Conservation (phyloP, 208 protist genomes). For the Blastocrithidia nonstop region DNA sequence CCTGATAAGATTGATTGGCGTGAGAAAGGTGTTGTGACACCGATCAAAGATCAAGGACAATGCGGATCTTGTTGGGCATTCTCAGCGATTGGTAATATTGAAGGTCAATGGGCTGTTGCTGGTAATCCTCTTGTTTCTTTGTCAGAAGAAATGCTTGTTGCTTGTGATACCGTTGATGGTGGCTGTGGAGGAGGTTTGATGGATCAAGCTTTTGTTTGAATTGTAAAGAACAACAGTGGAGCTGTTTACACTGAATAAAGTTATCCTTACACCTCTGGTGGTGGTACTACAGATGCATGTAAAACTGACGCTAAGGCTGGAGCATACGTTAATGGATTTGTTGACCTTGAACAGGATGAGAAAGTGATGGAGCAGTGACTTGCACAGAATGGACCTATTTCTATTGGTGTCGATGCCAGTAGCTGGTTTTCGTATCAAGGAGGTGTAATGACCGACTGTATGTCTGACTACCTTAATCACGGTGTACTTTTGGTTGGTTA, state of each 20-base stretch:
- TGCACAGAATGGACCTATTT: slow-evolving; percentile 60
- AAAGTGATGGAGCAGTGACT: slow-evolving; percentile 52
- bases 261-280: slow-evolving; percentile 79
- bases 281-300: slow-evolving; percentile 8
- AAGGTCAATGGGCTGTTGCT: slow-evolving; percentile 41
- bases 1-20: slow-evolving; percentile 60
- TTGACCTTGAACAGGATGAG: slow-evolving; percentile 63
- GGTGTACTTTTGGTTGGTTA: slow-evolving; percentile 82
- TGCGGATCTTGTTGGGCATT: slow-evolving; percentile 97
- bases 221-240: slow-evolving; percentile 50
- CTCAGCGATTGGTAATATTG: slow-evolving; percentile 85
- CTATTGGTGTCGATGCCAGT: slow-evolving; percentile 85
- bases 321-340: slow-evolving; percentile 46
- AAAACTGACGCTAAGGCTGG: slow-evolving; percentile 8
- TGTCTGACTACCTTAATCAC: slow-evolving; percentile 59
- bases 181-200: slow-evolving; percentile 89
- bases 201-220: slow-evolving; percentile 64
- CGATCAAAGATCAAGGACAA: slow-evolving; percentile 89
- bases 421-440: slow-evolving; percentile 63
- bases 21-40: slow-evolving; percentile 66
- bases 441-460: slow-evolving; percentile 63
- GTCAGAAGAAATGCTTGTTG: slow-evolving; percentile 91
- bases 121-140: slow-evolving; percentile 53
- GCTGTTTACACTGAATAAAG: slow-evolving; percentile 52
- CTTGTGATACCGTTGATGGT: slow-evolving; percentile 77